These are phyloP conservation scores for Talaromyces amestolkiae DNA, from an alignment of 2,329 filamentous ascomycete species.

Conservation along the genomic window DNA sequence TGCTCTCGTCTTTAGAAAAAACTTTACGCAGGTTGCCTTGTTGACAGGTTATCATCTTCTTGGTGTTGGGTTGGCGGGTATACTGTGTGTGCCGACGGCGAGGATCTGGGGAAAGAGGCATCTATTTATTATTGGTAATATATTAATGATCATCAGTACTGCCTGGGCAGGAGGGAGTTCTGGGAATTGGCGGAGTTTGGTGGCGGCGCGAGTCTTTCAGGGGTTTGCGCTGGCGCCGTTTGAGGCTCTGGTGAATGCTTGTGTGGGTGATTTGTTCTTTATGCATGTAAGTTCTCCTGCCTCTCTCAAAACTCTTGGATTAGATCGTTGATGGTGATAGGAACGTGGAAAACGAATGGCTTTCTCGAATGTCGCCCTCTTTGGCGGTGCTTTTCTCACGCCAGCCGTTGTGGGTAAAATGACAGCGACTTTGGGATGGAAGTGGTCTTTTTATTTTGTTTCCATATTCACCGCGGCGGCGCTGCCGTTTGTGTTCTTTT, in stretches of 20 bases:
- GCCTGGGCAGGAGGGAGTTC: constrained; percentile 73
- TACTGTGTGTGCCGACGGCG: constrained; percentile 82
- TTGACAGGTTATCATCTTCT: constrained; percentile 85
- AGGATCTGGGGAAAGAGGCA: constrained; percentile 93
- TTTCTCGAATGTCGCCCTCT: constrained; percentile 67
- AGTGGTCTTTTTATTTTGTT: constrained; percentile 85
- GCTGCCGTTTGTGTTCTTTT: constrained; percentile 69
- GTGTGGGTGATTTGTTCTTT: constrained; percentile 85
- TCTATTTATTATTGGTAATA: constrained; percentile 73
- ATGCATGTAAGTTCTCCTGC: constrained; percentile 65
- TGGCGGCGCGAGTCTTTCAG: constrained; percentile 79
- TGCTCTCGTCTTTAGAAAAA: constrained; percentile 61
- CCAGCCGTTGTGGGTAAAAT: constrained; percentile 91
- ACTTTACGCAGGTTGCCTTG: constrained; percentile 74
- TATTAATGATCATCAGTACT: constrained; percentile 70
- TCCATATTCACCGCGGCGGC: constrained; percentile 75
- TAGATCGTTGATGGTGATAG: constrained; percentile 33
- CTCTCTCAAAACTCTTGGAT: neutral
- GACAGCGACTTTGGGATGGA: constrained; percentile 71
- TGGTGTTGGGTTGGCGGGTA: constrained; percentile 75
- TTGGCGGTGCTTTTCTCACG: constrained; percentile 71
- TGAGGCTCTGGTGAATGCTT: constrained; percentile 84
- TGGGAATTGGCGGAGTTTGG: constrained; percentile 66
- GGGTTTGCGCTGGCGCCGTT: constrained; percentile 85
- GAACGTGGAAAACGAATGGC: constrained; percentile 85